Percentiles rank a stretch among this genome's conserved stretches.
phyloP scores from a whole-genome alignment of 1,139 yeast genomes.

The Protomyces inouyei region DNA sequence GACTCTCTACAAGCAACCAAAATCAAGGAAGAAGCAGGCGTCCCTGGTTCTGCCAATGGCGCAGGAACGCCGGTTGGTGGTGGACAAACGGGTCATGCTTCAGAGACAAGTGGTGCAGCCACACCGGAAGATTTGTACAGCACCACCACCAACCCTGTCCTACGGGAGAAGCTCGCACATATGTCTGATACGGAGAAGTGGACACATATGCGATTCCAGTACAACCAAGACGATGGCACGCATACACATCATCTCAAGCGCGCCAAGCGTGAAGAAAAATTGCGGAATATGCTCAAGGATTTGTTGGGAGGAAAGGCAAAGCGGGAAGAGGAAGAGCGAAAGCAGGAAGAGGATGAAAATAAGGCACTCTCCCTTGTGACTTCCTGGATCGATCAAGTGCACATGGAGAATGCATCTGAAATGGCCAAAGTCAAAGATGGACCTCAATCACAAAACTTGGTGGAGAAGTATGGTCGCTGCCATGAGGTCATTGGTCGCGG shows the following conservation, averaged over 20 bases:
- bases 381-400: constrained; percentile 66
- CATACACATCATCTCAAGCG: constrained; percentile 77
- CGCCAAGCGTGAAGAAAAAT: constrained; percentile 80
- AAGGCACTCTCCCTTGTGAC: constrained; percentile 65
- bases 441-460: constrained; percentile 41
- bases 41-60: not conserved
- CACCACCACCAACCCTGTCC: constrained; percentile 2
- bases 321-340: constrained; percentile 44
- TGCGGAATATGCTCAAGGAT: constrained; percentile 80
- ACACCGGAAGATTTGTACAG: constrained; percentile 8
- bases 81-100: not conserved
- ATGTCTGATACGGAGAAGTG: constrained; percentile 17
- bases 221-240: constrained; percentile 46
- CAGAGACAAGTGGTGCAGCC: not conserved
- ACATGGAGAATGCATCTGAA: constrained; percentile 6
- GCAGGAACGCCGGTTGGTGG: not conserved
- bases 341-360: constrained; percentile 56
- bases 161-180: constrained; percentile 10
- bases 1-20: constrained; percentile 9
- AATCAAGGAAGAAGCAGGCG: not conserved
- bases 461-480: constrained; percentile 71
- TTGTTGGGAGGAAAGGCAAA: constrained; percentile 47
- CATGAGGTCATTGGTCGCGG: constrained; percentile 75
- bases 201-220: constrained; percentile 20
- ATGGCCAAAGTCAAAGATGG: constrained; percentile 38